phyloP scores from a whole-genome alignment of 1,139 yeast species.

The Lodderomyces jiufengensis region DNA sequence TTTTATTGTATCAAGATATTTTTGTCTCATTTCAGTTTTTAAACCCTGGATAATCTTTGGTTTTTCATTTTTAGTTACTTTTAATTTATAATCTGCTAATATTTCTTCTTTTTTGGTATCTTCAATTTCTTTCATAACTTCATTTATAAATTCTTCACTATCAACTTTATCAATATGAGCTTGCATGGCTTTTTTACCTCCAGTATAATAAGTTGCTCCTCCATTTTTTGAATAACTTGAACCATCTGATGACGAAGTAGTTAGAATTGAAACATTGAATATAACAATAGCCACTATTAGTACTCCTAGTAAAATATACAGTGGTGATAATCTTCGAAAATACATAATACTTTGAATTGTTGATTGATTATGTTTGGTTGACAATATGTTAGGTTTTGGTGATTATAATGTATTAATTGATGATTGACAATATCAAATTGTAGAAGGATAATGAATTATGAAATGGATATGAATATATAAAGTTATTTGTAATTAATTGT shows the following conservation, averaged over 20 bases:
- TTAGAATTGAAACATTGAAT: conserved; percentile 12
- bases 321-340: conserved; percentile 10
- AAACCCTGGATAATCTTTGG: conserved; percentile 10
- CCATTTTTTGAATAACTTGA: conserved; percentile 1
- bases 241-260: conserved; percentile 3
- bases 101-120: conserved; percentile 13
- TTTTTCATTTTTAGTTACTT: conserved; percentile 10
- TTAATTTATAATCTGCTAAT: conserved; percentile 9
- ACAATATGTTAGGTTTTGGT: no score
- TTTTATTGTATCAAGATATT: conserved; percentile 16
- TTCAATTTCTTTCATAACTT: conserved; percentile 14
- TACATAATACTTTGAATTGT: no score
- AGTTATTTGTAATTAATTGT: no score
- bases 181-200: conserved; percentile 10
- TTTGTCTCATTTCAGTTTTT: conserved; percentile 10
- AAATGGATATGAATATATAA: no score
- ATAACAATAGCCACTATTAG: conserved; percentile 9
- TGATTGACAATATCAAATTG: no score
- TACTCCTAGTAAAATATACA: conserved; percentile 10
- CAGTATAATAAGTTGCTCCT: conserved; percentile 12
- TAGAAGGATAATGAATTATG: no score
- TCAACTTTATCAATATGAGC: conserved; percentile 12
- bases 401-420: no score
- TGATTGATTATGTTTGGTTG: no score
- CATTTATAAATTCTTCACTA: conserved; percentile 9